Evolutionary conservation across 805 yeast species (phyloP), one percentile per base, ranked within the genome.

Genomic region (Ogataea ramenticola): DNA sequence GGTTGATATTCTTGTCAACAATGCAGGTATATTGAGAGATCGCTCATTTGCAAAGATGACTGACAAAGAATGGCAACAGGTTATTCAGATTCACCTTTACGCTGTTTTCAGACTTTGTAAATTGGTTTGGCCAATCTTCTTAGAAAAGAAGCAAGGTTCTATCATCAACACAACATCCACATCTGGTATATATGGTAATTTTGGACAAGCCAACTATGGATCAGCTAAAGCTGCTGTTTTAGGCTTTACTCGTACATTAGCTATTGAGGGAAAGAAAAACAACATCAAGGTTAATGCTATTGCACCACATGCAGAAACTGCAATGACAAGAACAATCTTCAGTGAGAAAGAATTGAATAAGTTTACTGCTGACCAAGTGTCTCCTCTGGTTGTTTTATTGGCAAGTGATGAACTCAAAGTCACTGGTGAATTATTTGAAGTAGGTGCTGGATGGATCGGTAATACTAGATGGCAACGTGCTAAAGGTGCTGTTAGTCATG

Each of bases 221-320:
- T 80, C 97, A 29, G 97, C 98, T 39, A 91, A 91, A 70, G 79
- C 86, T 42, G 97, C 88, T 21, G 79, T 91, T 50, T 67, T 89
- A 40, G 96, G 96, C 16, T 75, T 91, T 54, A 76, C 96, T 35
- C 80, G 77, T 65, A 83, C 97, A 36, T 65, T 88, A 50, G 96
- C 98, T 26, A 73, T 86, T 51, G 99, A 91, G 70, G 99, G 99
- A 57, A 80, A 80, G 47, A 87, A 78, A 64, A 61, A 71, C 57
- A 79, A 82, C 59, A 88, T 91, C 53, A 71, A 73, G 56, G 90
- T 80, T 45, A 86, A 90, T 60, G 77, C 80, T 32, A 81, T 89
- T 62, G 98, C 99, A 24, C 99, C 99, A 43, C 96, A 91, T 62
- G 98, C 98, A 26, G 97, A 91, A 59, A 91, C 99, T 37, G 90